Conservation (phyloP, 306 rosid species). For the Trifolium dubium region DNA sequence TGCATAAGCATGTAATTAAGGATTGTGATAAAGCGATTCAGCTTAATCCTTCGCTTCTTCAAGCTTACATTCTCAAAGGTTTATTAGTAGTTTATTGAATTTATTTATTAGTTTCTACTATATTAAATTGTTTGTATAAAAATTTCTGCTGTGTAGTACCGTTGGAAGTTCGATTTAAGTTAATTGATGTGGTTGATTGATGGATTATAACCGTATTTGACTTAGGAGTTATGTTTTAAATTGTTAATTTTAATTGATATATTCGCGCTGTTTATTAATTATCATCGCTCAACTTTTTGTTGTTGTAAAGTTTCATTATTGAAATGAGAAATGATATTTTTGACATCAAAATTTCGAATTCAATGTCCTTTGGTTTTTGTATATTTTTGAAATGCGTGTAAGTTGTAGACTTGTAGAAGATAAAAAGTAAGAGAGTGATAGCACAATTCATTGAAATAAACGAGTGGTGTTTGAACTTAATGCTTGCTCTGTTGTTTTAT, state of each 20-base stretch:
- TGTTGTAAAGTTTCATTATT: neutral
- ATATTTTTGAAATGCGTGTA: neutral
- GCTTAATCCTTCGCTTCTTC: slow-evolving; percentile 76
- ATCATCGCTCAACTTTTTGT: neutral
- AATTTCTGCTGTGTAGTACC: neutral
- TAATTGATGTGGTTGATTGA: slow-evolving; percentile 15
- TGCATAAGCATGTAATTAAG: slow-evolving; percentile 89
- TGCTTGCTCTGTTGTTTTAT: slow-evolving; percentile 29
- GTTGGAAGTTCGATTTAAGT: slow-evolving; percentile 18
- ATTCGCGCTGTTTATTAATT: neutral
- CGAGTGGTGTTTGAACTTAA: slow-evolving; percentile 31
- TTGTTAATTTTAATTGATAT: neutral
- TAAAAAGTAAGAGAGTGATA: neutral
- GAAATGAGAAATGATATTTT: neutral
- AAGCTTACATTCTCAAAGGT: slow-evolving; percentile 91
- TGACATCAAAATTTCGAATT: neutral
- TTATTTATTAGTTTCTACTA: slow-evolving; percentile 14
- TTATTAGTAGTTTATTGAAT: slow-evolving; percentile 23
- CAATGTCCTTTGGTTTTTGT: neutral
- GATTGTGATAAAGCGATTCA: slow-evolving; percentile 90
- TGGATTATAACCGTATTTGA: neutral
- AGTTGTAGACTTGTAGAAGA: neutral
- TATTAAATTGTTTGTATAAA: slow-evolving; percentile 10
- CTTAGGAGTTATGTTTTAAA: slow-evolving; percentile 12
- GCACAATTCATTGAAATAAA: neutral